phyloP scores from a whole-genome alignment of 495 filamentous ascomycete species.

The Aspergillus conjunctus region DNA sequence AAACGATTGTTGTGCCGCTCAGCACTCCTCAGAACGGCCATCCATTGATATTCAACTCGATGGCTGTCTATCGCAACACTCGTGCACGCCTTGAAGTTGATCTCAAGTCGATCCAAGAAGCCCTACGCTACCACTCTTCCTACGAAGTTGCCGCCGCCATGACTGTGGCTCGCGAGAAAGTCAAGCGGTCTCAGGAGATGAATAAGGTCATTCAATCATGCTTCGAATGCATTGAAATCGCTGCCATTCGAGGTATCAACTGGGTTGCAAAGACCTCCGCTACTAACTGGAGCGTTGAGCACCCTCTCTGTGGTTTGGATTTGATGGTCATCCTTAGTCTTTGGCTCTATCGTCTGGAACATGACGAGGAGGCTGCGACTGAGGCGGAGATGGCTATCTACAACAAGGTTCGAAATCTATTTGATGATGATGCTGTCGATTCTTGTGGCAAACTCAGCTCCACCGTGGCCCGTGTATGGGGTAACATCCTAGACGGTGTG shows the following conservation, averaged over 20 bases:
- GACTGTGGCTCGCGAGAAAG: slow-evolving; percentile 87
- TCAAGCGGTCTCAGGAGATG: slow-evolving; percentile 96
- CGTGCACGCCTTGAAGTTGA: slow-evolving; percentile 92
- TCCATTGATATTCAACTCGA: slow-evolving; percentile 96
- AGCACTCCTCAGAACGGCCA: slow-evolving; percentile 98
- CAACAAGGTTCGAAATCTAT: slow-evolving; percentile 88
- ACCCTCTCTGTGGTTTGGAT: slow-evolving; percentile 94
- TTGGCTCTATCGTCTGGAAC: slow-evolving; percentile 98
- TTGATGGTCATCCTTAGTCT: slow-evolving; percentile 98
- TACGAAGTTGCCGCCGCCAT: slow-evolving; percentile 97
- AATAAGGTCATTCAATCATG: slow-evolving; percentile 97
- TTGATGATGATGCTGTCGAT: slow-evolving; percentile 86
- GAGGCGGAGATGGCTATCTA: slow-evolving; percentile 94
- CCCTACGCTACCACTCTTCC: slow-evolving; percentile 92
- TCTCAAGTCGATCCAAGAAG: slow-evolving; percentile 92
- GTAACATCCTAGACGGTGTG: slow-evolving; percentile 96
- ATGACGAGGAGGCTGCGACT: slow-evolving; percentile 91
- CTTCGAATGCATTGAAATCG: slow-evolving; percentile 97
- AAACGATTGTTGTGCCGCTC: slow-evolving; percentile 85
- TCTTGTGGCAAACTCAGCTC: slow-evolving; percentile 84
- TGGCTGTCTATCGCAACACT: slow-evolving; percentile 96
- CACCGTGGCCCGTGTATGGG: slow-evolving; percentile 92
- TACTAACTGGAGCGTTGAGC: slow-evolving; percentile 99
- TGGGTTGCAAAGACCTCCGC: slow-evolving; percentile 97
- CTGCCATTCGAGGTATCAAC: slow-evolving; percentile 89